Conservation (phyloP, 2,329 filamentous ascomycete species). For the Huntiella bhutanensis region DNA sequence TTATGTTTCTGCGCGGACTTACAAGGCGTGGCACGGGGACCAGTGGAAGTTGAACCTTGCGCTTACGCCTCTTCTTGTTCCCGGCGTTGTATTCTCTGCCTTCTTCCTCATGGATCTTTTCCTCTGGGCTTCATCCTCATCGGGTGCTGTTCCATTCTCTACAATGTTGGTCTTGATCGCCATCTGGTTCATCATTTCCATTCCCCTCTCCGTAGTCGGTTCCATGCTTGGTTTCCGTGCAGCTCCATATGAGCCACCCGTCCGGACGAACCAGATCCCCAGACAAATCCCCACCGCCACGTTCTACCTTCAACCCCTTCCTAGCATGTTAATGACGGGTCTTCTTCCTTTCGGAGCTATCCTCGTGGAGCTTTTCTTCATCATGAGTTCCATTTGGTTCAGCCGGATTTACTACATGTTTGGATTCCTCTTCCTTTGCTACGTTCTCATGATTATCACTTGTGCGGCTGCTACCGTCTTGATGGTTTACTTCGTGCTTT, state of each 20-base stretch:
- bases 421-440: slow-evolving; percentile 94
- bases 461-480: slow-evolving; percentile 81
- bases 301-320: slow-evolving; percentile 69
- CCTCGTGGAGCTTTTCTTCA: slow-evolving; percentile 96
- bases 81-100: slow-evolving; percentile 62
- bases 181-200: slow-evolving; percentile 95
- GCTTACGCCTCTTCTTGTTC: slow-evolving; percentile 70
- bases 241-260: slow-evolving; percentile 52
- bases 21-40: slow-evolving; percentile 85
- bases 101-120: slow-evolving; percentile 96
- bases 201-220: slow-evolving; percentile 74
- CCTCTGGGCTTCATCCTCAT: slow-evolving; percentile 82
- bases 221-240: slow-evolving; percentile 87
- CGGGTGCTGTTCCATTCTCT: slow-evolving; percentile 84
- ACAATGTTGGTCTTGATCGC: slow-evolving; percentile 87
- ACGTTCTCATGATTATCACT: slow-evolving; percentile 91
- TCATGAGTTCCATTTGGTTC: slow-evolving; percentile 98
- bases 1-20: slow-evolving; percentile 74
- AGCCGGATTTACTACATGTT: slow-evolving; percentile 99
- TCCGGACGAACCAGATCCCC: slow-evolving; percentile 93
- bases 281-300: slow-evolving; percentile 77
- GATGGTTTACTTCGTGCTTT: slow-evolving; percentile 91
- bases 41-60: slow-evolving; percentile 88
- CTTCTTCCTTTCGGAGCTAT: slow-evolving; percentile 91
- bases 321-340: slow-evolving; percentile 80